Conservation (phyloP, 805 yeast genomes). For the Starmerella gropengiesseri region DNA sequence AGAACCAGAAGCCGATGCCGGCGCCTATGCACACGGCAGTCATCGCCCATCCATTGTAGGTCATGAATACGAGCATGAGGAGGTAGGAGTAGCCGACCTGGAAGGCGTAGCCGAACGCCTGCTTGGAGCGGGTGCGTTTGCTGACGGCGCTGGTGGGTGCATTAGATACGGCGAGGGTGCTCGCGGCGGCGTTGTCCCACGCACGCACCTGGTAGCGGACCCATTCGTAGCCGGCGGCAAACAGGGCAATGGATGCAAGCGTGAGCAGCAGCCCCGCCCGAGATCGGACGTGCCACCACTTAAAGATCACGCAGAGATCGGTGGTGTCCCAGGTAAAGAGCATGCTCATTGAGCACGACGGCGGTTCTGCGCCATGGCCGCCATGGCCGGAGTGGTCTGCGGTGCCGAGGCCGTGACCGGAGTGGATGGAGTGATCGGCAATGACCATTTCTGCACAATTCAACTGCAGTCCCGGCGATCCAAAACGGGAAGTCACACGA, state of each 20-base stretch:
- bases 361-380: slow-evolving; percentile 21
- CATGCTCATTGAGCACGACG: slow-evolving; percentile 36
- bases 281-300: slow-evolving; percentile 69
- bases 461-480: too few species aligned
- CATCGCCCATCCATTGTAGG: slow-evolving; percentile 78
- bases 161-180: slow-evolving; percentile 2
- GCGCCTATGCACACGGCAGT: slow-evolving; percentile 63
- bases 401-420: too few species aligned
- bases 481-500: too few species aligned
- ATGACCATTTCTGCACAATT: too few species aligned
- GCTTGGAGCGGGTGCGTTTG: slow-evolving; percentile 5
- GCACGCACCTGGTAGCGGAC: slow-evolving; percentile 30
- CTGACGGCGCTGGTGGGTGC: not conserved
- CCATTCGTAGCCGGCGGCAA: slow-evolving; percentile 54
- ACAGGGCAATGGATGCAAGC: slow-evolving; percentile 37
- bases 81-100: slow-evolving; percentile 30
- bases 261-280: slow-evolving; percentile 42
- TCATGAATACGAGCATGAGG: slow-evolving; percentile 76
- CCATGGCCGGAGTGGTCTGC: slow-evolving; percentile 19
- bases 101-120: slow-evolving; percentile 23
- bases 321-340: slow-evolving; percentile 68
- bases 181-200: slow-evolving; percentile 16
- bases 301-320: slow-evolving; percentile 60
- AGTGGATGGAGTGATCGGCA: too few species aligned
- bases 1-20: slow-evolving; percentile 51